These are phyloP conservation scores for Orobanche coerulescens DNA, from an alignment of 257 asterid genomes.

Conservation along the genomic window DNA sequence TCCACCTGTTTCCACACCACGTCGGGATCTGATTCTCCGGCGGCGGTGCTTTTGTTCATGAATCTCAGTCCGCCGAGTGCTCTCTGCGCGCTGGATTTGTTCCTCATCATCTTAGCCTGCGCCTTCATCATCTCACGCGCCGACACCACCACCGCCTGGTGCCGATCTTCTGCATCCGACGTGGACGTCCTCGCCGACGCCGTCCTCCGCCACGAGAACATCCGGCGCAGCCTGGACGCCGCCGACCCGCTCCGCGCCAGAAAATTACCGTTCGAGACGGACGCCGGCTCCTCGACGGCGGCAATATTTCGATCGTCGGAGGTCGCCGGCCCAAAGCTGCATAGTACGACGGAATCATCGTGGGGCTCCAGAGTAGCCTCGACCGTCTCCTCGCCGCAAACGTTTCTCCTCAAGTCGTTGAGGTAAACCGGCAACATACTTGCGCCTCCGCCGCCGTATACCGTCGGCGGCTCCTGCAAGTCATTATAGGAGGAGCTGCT, in stretches of 20 bases:
- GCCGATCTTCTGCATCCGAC: slow-evolving; percentile 34
- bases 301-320: neutral
- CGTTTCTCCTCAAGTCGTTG: slow-evolving; percentile 46
- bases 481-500: slow-evolving; percentile 47
- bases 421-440: slow-evolving; percentile 84
- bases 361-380: slow-evolving; percentile 81
- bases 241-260: slow-evolving; percentile 49
- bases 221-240: slow-evolving; percentile 46
- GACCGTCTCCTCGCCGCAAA: slow-evolving; percentile 41
- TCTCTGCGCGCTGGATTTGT: slow-evolving; percentile 68
- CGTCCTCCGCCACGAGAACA: slow-evolving; percentile 56
- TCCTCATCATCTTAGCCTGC: slow-evolving; percentile 60
- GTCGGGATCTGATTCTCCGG: slow-evolving; percentile 34
- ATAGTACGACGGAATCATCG: slow-evolving; percentile 37
- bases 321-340: slow-evolving; percentile 28
- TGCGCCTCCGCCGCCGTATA: slow-evolving; percentile 44
- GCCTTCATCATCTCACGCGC: slow-evolving; percentile 64
- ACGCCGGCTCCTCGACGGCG: slow-evolving; percentile 13
- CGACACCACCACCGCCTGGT: slow-evolving; percentile 31
- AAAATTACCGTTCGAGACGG: slow-evolving; percentile 15
- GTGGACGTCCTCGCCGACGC: slow-evolving; percentile 27
- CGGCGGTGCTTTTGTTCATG: slow-evolving; percentile 49
- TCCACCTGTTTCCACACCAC: slow-evolving; percentile 67
- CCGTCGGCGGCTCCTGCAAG: slow-evolving; percentile 33
- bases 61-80: slow-evolving; percentile 82